A percentile compares a stretch with the other conserved stretches of the same genome.
Conservation (phyloP, 2,329 filamentous ascomycete genomes). For the Corinectria fuckeliana region DNA sequence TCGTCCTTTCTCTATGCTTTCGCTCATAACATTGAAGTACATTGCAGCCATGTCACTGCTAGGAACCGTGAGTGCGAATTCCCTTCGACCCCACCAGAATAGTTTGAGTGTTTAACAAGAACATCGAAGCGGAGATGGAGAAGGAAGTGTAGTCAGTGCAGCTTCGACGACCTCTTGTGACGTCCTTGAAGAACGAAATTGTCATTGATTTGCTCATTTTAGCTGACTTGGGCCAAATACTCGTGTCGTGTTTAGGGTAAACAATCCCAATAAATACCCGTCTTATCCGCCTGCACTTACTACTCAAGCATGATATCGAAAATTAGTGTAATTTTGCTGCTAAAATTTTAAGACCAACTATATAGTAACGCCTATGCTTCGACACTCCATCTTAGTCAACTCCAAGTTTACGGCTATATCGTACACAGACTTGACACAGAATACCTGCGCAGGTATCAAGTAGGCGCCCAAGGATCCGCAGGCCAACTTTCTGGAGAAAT, state of each 20-base stretch:
- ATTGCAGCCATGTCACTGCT: constrained; percentile 11
- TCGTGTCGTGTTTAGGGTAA: not conserved
- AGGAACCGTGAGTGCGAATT: constrained; percentile 12
- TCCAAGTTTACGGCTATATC: too few species aligned
- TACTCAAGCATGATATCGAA: not conserved
- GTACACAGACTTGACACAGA: too few species aligned
- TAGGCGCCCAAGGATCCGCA: constrained; percentile 26
- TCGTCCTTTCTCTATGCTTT: constrained; percentile 37
- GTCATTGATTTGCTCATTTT: too few species aligned
- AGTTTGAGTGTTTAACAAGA: too few species aligned
- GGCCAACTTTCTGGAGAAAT: constrained; percentile 37
- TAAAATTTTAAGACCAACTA: not conserved
- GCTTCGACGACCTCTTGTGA: not conserved
- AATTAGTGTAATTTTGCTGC: not conserved
- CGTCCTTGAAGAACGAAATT: not conserved
- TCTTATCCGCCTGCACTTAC: not conserved
- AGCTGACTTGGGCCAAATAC: too few species aligned
- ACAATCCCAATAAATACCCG: not conserved
- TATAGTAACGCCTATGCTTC: not conserved
- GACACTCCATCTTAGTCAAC: not conserved
- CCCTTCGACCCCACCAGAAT: too few species aligned
- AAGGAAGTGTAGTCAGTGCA: too few species aligned
- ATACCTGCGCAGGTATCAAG: too few species aligned
- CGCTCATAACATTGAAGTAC: not conserved
- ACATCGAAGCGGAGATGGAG: too few species aligned